Evolutionary conservation across 352 stramenopile genomes (phyloP).

Genomic region (Phytophthora pini): DNA sequence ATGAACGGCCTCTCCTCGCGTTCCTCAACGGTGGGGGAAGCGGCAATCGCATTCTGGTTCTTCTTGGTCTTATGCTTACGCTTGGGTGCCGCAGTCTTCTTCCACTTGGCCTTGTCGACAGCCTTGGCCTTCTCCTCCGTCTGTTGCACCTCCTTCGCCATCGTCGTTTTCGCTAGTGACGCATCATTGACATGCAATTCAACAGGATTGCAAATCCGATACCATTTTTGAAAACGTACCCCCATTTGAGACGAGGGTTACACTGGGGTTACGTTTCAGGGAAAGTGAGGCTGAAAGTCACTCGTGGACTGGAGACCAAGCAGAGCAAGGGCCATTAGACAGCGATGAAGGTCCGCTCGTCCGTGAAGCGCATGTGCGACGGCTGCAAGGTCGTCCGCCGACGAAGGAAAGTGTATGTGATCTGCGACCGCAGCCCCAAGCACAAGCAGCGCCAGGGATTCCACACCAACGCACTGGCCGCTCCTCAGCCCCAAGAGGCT

Average conservation of each 20-base stretch:
- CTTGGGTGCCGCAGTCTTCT: constrained; percentile 16
- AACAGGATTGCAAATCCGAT: constrained; percentile 1
- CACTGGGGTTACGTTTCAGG: neutral
- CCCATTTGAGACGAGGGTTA: too few relatives aligned
- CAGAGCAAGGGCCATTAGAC: constrained; percentile 23
- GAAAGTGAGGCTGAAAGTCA: constrained; percentile 24
- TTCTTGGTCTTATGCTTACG: constrained; percentile 20
- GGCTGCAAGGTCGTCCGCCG: constrained; percentile 92
- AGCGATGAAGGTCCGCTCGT: constrained; percentile 92
- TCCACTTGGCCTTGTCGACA: constrained; percentile 11
- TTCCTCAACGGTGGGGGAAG: neutral
- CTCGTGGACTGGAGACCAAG: constrained; percentile 31
- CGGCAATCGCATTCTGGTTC: constrained; percentile 4
- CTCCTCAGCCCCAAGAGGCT: constrained; percentile 33
- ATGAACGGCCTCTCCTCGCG: constrained; percentile 47
- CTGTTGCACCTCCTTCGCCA: constrained; percentile 1
- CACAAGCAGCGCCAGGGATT: constrained; percentile 95
- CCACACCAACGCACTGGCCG: constrained; percentile 70
- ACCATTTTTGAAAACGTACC: constrained; percentile 4
- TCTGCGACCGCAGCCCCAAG: constrained; percentile 91
- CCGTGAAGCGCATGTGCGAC: constrained; percentile 93
- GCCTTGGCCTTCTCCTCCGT: neutral
- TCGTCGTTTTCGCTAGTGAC: constrained; percentile 1
- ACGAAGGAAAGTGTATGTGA: constrained; percentile 89
- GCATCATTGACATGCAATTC: constrained; percentile 18